Evolutionary conservation across 257 asterid genomes (phyloP).

Genomic region (Dorcoceras hygrometricum): DNA sequence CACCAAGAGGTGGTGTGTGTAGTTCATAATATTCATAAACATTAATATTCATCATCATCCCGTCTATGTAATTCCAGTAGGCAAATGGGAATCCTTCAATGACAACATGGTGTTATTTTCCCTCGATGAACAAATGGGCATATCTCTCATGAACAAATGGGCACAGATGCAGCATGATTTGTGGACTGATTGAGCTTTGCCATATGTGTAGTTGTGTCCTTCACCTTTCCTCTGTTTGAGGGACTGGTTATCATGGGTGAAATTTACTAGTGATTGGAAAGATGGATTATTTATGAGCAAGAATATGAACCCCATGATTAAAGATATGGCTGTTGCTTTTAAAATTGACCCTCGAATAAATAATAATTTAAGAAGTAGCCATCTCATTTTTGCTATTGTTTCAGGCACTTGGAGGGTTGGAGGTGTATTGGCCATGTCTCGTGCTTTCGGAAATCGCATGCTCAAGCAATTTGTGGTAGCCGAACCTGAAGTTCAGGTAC

Average conservation of each 20-base stretch:
- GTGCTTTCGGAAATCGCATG: conserved; percentile 99
- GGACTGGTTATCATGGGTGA: not conserved
- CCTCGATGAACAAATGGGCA: conserved; percentile 2
- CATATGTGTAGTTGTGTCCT: not conserved
- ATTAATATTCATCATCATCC: not conserved
- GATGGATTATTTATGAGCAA: conserved; percentile 1
- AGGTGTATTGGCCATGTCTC: conserved; percentile 99
- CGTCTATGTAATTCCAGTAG: conserved; percentile 3
- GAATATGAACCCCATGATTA: not conserved
- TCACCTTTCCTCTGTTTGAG: not conserved
- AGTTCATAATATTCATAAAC: not conserved
- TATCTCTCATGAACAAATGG: too few relatives aligned
- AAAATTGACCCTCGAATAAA: not conserved
- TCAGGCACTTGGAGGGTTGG: conserved; percentile 99
- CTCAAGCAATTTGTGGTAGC: conserved; percentile 93
- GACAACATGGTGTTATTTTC: conserved; percentile 13
- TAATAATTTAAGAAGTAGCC: not conserved
- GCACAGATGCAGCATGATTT: conserved; percentile 8
- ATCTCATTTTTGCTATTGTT: not conserved
- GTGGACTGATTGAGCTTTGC: conserved; percentile 15
- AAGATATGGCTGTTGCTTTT: conserved; percentile 9
- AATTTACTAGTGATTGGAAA: not conserved
- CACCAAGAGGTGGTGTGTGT: not conserved
- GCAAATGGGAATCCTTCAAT: conserved; percentile 5
- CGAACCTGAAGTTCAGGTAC: conserved; percentile 99